Base-by-base conservation (phyloP, 2,329 filamentous ascomycete species). In the Neopestalotiopsis rosae region DNA sequence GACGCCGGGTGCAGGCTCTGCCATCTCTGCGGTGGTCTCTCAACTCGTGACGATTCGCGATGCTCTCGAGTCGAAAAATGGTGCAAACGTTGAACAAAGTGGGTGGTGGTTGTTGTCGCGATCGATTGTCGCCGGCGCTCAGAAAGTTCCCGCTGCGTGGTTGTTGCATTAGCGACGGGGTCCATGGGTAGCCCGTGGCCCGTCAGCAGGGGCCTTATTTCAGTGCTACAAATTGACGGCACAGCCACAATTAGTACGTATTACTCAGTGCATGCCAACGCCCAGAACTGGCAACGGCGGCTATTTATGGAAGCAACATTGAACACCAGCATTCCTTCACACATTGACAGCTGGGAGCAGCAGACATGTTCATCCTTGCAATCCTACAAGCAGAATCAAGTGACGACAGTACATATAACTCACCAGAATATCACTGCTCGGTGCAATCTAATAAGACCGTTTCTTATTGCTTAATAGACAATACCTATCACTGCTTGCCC, bases 1-100 rank as follows among this genome's bases (percentile, higher is more conserved):
- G 76, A 81, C 78, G 72, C 79, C 81, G 73, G 80, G 80, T 69
- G 83, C 79, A 67, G 81, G 78, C 77, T 87, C 85, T 76, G 84
- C 81, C 86, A 87, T 88, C 17, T 71, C 79, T 61, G 32, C 20
- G 30, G 45, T 45, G 14, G 6, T 24, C n/a, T 49, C 24, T 56
- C 49, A 34, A n/a, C 5, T 32, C 34, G 34, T 66, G 5, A 13
- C 34, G 14, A 34, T 14, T 38, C 13, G 59, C 59, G 34, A 62
- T 34, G n/a, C 14, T 59, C 6, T 59, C 17, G 57, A 17, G 34
- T 12, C 59, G 10, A 38, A 62, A 38, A 24, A 62, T 20, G 30
- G 24, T 38, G 28, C 30, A 40, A 9, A 12, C n/a, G 59, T 40
- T 17, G 28, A 28, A 40, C 30, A 38, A n/a, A n/a, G 34, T 62